Evolutionary conservation across 805 yeast genomes (phyloP).

Genomic region (Candida nemodendra): DNA sequence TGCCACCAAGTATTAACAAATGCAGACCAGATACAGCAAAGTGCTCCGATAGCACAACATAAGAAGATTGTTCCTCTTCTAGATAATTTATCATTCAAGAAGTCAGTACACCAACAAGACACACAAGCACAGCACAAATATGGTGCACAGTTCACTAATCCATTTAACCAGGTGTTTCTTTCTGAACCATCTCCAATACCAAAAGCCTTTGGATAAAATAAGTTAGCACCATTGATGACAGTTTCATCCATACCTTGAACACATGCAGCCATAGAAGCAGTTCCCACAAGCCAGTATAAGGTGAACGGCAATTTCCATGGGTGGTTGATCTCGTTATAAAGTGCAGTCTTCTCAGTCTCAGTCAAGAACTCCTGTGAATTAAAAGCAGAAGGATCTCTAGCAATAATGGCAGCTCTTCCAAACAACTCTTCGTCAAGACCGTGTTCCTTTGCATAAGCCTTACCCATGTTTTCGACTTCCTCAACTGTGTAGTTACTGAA

Average conservation of each 20-base stretch:
- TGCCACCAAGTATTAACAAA: slow-evolving; percentile 64
- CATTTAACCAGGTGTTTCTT: slow-evolving; percentile 55
- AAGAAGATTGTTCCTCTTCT: slow-evolving; percentile 67
- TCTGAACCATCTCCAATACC: slow-evolving; percentile 49
- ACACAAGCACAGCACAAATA: slow-evolving; percentile 61
- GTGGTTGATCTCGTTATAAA: slow-evolving; percentile 46
- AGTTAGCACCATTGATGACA: slow-evolving; percentile 69
- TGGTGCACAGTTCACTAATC: slow-evolving; percentile 69
- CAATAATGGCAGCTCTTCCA: slow-evolving; percentile 64
- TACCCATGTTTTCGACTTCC: slow-evolving; percentile 68
- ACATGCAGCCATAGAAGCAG: slow-evolving; percentile 74
- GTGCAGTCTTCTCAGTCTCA: slow-evolving; percentile 53
- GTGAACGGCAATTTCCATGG: slow-evolving; percentile 47
- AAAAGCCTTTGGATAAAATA: slow-evolving; percentile 56
- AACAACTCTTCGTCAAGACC: slow-evolving; percentile 58
- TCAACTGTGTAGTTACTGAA: slow-evolving; percentile 56
- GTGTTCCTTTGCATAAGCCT: slow-evolving; percentile 58
- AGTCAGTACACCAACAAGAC: slow-evolving; percentile 66
- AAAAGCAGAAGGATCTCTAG: slow-evolving; percentile 56
- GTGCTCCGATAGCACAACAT: slow-evolving; percentile 58
- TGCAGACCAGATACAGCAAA: slow-evolving; percentile 71
- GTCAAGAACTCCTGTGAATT: slow-evolving; percentile 53
- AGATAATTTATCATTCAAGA: slow-evolving; percentile 54
- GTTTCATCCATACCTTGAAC: slow-evolving; percentile 82
- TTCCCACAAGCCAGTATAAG: slow-evolving; percentile 54